Evolutionary conservation across 805 yeast genomes (phyloP), one percentile per base, ranked within the genome.

Genomic region (Yamadazyma sp.): DNA sequence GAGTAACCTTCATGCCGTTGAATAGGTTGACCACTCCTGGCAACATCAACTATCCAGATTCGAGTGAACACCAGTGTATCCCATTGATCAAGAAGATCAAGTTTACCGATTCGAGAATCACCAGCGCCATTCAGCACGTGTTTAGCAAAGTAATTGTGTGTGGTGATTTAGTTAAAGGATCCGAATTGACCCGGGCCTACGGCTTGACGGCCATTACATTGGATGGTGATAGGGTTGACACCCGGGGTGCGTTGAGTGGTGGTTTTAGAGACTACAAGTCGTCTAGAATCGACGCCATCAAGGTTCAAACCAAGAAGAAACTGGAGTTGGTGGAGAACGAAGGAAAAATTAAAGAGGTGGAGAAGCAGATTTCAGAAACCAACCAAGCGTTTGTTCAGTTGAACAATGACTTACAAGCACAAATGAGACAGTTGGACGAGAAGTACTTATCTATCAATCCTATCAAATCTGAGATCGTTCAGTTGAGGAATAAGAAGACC

Each of bases 1-100:
- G 96, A 52, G 90, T 85, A 0, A 88, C 98, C 0, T 89, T 93
- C 50, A 80, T 93, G 68, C 98, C 99, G 1, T 64, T 93, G 45
- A 87, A 89, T 54, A 70, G 95, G 49, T 53, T 93, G 11, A 47
- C 57, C 5, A 11, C 22, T 10, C 15, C 33, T 11, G 11, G 9
- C 9, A 54, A 58, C 7, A 59, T 70, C 11, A 50, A 53, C 3
- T 84, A 79, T 50, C 95, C 96, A 1, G 77, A 75, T 8, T 67
- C 75, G 12, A 48, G 50, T 10, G 77, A 70, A 37, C 67, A 70
- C 39, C 82, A 79, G 30, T 82, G 78, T 38, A 82, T 90, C 20
- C 95, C 97, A 0, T 67, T 93, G 42, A 75, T 88, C 28, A 77
- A 80, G 47, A 86, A 88, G 55, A 70, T 91, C 33, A 80, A 80